phyloP scores from a whole-genome alignment of 2,329 filamentous ascomycete genomes.

The Pestalotiopsis sp. region DNA sequence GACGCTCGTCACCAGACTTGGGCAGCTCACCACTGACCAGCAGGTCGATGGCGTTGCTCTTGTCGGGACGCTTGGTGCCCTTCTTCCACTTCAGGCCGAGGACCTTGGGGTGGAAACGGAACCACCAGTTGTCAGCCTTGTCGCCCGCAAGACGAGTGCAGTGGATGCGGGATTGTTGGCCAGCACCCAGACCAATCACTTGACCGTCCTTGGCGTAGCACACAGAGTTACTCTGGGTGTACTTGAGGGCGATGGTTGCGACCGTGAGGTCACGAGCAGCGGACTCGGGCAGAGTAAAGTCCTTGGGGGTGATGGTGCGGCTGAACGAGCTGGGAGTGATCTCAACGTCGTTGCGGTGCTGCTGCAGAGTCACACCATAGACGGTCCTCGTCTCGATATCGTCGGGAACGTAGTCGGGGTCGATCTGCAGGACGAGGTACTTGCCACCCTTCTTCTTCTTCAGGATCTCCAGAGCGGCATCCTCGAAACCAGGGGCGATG shows the following conservation, averaged over 20 bases:
- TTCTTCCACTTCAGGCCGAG: constrained; percentile 95
- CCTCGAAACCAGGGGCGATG: constrained; percentile 85
- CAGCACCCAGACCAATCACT: constrained; percentile 90
- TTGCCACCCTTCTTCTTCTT: constrained; percentile 98
- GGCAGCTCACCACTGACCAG: constrained; percentile 90
- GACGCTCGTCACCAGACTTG: constrained; percentile 79
- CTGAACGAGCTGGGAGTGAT: constrained; percentile 86
- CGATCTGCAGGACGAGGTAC: constrained; percentile 95
- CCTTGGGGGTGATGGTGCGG: constrained; percentile 85
- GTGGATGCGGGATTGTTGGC: constrained; percentile 97
- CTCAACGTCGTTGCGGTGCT: constrained; percentile 89
- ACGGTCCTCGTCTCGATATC: constrained; percentile 85
- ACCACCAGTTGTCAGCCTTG: constrained; percentile 99
- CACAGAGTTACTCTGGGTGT: constrained; percentile 98
- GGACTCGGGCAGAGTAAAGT: constrained; percentile 73
- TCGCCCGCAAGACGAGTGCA: constrained; percentile 96
- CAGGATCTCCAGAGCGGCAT: constrained; percentile 85
- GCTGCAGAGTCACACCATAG: constrained; percentile 85
- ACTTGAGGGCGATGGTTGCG: constrained; percentile 96
- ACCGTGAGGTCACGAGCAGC: constrained; percentile 90
- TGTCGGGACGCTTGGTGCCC: constrained; percentile 93
- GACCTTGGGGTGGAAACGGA: constrained; percentile 92
- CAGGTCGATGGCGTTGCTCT: constrained; percentile 97
- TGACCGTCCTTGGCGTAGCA: constrained; percentile 96
- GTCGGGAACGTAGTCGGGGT: constrained; percentile 80